Evolutionary conservation across 768 basidiomycete species (phyloP).

Genomic region (Kwoniella europaea): DNA sequence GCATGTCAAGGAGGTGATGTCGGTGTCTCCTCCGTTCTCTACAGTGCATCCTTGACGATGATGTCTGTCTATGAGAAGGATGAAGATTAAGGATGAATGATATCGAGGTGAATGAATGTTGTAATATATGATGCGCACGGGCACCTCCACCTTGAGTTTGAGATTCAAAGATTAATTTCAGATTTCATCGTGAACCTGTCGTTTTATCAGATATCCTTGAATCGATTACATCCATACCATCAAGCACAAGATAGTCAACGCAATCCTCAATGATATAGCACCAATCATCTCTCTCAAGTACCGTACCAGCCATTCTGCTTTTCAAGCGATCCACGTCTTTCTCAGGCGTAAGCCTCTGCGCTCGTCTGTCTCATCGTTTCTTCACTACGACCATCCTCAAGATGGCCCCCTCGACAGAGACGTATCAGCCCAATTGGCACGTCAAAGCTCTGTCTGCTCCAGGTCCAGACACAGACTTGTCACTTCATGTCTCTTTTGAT

Average conservation of each 20-base stretch:
- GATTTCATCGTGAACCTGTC: neutral
- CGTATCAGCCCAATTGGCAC: conserved; percentile 45
- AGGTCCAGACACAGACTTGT: conserved; percentile 74
- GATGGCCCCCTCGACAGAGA: conserved; percentile 23
- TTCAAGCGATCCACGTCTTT: conserved; percentile 5
- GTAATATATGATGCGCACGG: too few species aligned
- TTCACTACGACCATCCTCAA: conserved; percentile 6
- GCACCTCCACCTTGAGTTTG: neutral
- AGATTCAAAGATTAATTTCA: neutral
- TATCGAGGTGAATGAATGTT: too few species aligned
- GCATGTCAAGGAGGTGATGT: too few species aligned
- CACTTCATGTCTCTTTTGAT: conserved; percentile 75
- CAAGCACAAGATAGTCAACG: too few species aligned
- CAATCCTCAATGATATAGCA: conserved; percentile 14
- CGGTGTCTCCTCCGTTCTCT: too few species aligned
- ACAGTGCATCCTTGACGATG: too few species aligned
- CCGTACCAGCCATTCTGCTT: conserved; percentile 1
- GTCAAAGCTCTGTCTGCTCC: conserved; percentile 55
- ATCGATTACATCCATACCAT: too few species aligned
- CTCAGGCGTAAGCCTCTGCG: conserved; percentile 4
- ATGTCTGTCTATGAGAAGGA: too few species aligned
- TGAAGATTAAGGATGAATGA: too few species aligned
- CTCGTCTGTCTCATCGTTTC: conserved; percentile 1
- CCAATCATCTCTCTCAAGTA: conserved; percentile 4
- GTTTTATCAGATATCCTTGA: neutral